These are phyloP conservation scores for Kodamaea leandrae DNA, from an alignment of 805 yeast species.

Conservation along the genomic window DNA sequence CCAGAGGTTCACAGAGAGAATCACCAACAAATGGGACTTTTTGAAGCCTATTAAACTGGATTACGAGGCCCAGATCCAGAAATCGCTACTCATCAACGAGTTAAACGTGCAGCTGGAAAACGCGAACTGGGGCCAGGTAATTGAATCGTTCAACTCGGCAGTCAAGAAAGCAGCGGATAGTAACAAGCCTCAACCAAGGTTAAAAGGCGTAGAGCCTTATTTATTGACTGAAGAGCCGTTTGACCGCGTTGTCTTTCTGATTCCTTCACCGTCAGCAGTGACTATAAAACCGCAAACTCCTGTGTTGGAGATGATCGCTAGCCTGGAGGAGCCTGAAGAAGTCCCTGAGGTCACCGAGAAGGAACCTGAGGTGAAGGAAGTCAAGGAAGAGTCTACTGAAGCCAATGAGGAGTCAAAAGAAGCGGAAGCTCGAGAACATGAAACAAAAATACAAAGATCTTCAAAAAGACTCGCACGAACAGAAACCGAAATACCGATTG, in stretches of 20 bases:
- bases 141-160: conserved; percentile 32
- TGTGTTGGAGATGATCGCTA: background rate
- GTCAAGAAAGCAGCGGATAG: conserved; percentile 31
- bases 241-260: conserved; percentile 39
- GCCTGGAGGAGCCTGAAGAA: background rate
- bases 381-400: background rate
- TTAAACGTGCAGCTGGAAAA: background rate
- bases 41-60: conserved; percentile 32
- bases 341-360: background rate
- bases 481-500: conserved; percentile 22
- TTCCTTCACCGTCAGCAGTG: conserved; percentile 14
- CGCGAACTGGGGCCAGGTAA: conserved; percentile 27
- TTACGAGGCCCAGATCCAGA: conserved; percentile 22
- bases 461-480: conserved; percentile 32
- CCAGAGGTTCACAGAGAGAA: background rate
- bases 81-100: conserved; percentile 10
- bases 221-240: conserved; percentile 47
- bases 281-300: background rate
- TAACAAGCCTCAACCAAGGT: conserved; percentile 37
- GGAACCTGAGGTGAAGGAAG: background rate
- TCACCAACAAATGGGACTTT: conserved; percentile 23
- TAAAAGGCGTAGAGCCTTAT: conserved; percentile 52
- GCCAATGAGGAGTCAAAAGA: background rate
- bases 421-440: conserved; percentile 4
- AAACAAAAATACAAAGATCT: conserved; percentile 16